Evolutionary conservation across 2,329 filamentous ascomycete species (phyloP).

Genomic region (Talaromyces sp.): DNA sequence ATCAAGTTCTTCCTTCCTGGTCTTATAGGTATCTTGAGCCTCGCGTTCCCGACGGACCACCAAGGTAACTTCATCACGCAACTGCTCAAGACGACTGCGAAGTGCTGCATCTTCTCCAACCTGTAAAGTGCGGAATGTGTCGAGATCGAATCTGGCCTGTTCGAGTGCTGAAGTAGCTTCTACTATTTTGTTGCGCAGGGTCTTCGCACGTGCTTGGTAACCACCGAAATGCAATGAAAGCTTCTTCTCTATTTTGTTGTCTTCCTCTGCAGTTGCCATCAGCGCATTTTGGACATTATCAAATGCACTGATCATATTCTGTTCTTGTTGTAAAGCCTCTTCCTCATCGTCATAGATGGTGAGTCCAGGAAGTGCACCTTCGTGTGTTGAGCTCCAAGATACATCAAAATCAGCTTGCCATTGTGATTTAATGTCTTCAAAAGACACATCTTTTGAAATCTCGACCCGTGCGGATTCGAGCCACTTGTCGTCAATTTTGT

Average conservation of each 20-base stretch:
- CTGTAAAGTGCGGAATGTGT: constrained; percentile 69
- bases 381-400: constrained; percentile 49
- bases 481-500: constrained; percentile 63
- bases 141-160: constrained; percentile 65
- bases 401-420: constrained; percentile 47
- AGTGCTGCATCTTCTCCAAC: constrained; percentile 76
- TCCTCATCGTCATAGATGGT: constrained; percentile 74
- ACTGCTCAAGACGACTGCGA: constrained; percentile 61
- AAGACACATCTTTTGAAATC: constrained; percentile 63
- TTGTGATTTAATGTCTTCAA: constrained; percentile 47
- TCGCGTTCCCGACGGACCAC: constrained; percentile 79
- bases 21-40: constrained; percentile 79
- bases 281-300: constrained; percentile 70
- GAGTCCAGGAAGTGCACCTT: constrained; percentile 62
- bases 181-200: constrained; percentile 69
- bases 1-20: constrained; percentile 70
- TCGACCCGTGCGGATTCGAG: constrained; percentile 71
- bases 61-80: constrained; percentile 78
- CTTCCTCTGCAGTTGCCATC: constrained; percentile 67
- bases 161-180: constrained; percentile 70
- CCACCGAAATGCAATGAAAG: constrained; percentile 81
- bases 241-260: constrained; percentile 90
- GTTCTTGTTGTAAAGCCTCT: constrained; percentile 52
- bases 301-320: constrained; percentile 64
- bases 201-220: constrained; percentile 80